Evolutionary conservation across 164 flowering plant species (phyloP).

Genomic region (Aristolochia fimbriata): DNA sequence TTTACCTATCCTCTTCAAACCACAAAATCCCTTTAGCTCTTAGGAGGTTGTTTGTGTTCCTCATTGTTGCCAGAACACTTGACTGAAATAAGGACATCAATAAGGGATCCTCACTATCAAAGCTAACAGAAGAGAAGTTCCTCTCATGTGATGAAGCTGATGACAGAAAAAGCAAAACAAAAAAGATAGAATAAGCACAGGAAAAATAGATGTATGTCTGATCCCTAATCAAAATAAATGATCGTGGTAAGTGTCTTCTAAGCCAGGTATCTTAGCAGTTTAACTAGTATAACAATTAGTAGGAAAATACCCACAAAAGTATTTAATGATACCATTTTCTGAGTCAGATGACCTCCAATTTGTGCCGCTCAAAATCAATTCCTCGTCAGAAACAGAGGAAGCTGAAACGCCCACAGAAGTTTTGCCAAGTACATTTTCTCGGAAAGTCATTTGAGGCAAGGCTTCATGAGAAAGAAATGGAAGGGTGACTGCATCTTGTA

Average conservation of each 20-base stretch:
- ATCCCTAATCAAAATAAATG: too few species aligned
- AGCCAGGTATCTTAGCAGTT: too few species aligned
- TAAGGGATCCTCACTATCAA: conserved; percentile 10
- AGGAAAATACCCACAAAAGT: not conserved
- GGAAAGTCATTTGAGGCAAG: conserved; percentile 10
- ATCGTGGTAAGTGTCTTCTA: too few species aligned
- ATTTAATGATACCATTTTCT: conserved; percentile 2
- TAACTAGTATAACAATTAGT: not conserved
- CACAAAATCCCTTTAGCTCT: conserved; percentile 12
- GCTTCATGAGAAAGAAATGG: conserved; percentile 10
- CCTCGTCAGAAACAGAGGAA: not conserved
- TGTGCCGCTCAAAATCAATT: not conserved
- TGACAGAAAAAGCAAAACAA: not conserved
- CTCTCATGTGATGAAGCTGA: conserved; percentile 7
- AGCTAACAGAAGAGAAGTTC: conserved; percentile 7
- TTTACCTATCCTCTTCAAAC: conserved; percentile 10
- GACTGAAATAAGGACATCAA: conserved; percentile 9
- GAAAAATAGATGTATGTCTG: not conserved
- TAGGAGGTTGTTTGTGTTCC: conserved; percentile 6
- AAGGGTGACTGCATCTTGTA: conserved; percentile 1
- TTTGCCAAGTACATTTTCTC: not conserved
- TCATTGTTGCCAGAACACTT: conserved; percentile 4
- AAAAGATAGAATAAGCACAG: not conserved
- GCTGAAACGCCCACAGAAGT: conserved; percentile 3
- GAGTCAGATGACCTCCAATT: conserved; percentile 1